Evolutionary conservation across 2,329 filamentous ascomycete species (phyloP).

Genomic region (Calonectria naviculata): DNA sequence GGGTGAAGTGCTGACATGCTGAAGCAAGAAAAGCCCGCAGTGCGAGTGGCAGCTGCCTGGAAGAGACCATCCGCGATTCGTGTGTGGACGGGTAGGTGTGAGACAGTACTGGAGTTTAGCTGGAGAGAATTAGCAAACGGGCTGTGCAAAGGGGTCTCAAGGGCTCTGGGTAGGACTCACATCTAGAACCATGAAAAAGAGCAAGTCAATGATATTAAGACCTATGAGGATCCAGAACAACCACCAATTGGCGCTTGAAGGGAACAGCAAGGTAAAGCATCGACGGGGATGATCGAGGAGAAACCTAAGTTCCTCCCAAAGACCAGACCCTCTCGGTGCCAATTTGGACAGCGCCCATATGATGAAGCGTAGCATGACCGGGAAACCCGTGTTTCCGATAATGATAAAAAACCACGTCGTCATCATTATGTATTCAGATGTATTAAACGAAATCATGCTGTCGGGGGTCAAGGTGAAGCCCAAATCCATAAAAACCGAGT

Average conservation of each 20-base stretch:
- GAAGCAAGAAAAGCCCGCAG: slow-evolving; percentile 88
- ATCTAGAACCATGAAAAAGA: slow-evolving; percentile 94
- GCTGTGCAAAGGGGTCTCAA: neutral
- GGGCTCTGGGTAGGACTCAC: slow-evolving; percentile 61
- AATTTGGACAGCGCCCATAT: slow-evolving; percentile 85
- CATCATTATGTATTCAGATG: slow-evolving; percentile 79
- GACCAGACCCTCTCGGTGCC: slow-evolving; percentile 71
- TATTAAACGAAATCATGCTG: slow-evolving; percentile 92
- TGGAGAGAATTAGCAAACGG: slow-evolving; percentile 47
- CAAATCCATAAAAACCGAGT: slow-evolving; percentile 93
- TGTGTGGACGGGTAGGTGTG: slow-evolving; percentile 74
- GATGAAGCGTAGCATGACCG: slow-evolving; percentile 91
- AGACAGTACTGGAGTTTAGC: slow-evolving; percentile 79
- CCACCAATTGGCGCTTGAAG: slow-evolving; percentile 93
- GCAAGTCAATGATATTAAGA: slow-evolving; percentile 85
- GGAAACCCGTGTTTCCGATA: slow-evolving; percentile 95
- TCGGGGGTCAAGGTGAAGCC: slow-evolving; percentile 92
- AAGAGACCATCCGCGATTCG: slow-evolving; percentile 89
- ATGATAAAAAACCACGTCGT: slow-evolving; percentile 88
- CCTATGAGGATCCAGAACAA: slow-evolving; percentile 86
- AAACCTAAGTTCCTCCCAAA: slow-evolving; percentile 93
- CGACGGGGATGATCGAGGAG: slow-evolving; percentile 93
- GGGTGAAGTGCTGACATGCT: slow-evolving; percentile 84
- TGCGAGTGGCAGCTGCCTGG: slow-evolving; percentile 89
- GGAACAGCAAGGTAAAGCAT: slow-evolving; percentile 96